A percentile compares a stretch with the other conserved stretches of the same genome.
Evolutionary conservation across 2,329 filamentous ascomycete genomes (phyloP).

Genomic region (Colletotrichum cereale): DNA sequence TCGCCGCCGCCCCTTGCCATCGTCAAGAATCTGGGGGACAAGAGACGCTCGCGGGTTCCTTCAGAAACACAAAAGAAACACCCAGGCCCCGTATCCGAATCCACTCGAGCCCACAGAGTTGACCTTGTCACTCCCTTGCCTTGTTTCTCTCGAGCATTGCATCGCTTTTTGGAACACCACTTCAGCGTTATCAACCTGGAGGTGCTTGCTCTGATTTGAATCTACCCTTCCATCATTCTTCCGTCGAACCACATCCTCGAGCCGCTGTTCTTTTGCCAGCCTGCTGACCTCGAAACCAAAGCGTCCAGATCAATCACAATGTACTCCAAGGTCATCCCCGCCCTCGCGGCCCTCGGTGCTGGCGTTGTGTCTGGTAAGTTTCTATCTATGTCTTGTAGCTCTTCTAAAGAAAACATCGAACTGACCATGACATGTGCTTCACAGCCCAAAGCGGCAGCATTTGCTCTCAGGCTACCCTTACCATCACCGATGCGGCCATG

Average conservation of each 20-base stretch:
- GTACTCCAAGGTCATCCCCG: constrained; percentile 60
- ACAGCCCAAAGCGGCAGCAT: constrained; percentile 49
- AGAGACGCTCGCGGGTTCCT: constrained; percentile 18
- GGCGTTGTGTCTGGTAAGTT: constrained; percentile 59
- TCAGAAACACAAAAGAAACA: constrained; percentile 36
- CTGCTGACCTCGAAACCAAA: constrained; percentile 25
- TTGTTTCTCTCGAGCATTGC: constrained; percentile 6
- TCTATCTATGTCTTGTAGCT: constrained; percentile 50
- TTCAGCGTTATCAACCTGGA: constrained; percentile 37
- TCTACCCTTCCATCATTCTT: constrained; percentile 38
- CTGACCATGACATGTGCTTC: not conserved
- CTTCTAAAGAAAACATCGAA: not conserved
- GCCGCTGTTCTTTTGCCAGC: constrained; percentile 2
- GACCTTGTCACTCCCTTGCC: constrained; percentile 2
- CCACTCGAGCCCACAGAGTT: not conserved
- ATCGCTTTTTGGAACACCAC: constrained; percentile 35
- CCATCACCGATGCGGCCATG: constrained; percentile 74
- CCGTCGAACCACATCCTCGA: not conserved
- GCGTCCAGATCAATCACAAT: constrained; percentile 53
- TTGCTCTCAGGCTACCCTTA: constrained; percentile 57
- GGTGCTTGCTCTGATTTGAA: constrained; percentile 15
- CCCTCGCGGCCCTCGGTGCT: constrained; percentile 57
- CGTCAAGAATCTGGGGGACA: constrained; percentile 13
- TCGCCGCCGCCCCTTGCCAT: constrained; percentile 24
- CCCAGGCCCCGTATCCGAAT: constrained; percentile 21